Percentiles rank a stretch among this genome's conserved stretches.
These are phyloP conservation scores for Lophiostoma macrostomum DNA, from an alignment of 495 filamentous ascomycete species.

Conservation along the genomic window DNA sequence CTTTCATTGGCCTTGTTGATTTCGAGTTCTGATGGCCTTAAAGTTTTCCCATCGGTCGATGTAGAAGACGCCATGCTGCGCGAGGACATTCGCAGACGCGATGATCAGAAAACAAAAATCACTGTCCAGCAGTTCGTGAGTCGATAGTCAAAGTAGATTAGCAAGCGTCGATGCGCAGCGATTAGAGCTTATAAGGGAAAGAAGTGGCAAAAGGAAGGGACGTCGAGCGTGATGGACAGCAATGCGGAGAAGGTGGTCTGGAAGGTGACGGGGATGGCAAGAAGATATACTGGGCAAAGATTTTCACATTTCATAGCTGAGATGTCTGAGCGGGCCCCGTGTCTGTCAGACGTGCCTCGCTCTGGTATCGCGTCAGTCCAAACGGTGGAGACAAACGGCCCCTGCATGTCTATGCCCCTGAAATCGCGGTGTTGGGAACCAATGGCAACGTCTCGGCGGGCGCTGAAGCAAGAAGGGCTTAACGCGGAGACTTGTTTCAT, in stretches of 20 bases:
- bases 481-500: slow-evolving; percentile 24
- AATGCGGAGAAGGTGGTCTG: background rate
- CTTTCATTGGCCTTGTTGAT: no score
- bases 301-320: slow-evolving; percentile 17
- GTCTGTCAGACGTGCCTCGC: slow-evolving; percentile 15
- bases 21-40: slow-evolving; percentile 21
- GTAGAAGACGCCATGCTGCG: slow-evolving; percentile 14
- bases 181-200: background rate
- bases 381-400: slow-evolving; percentile 18
- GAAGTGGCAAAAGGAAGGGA: slow-evolving; percentile 15
- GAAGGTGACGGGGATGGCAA: slow-evolving; percentile 10
- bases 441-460: slow-evolving; percentile 17
- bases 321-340: slow-evolving; percentile 7
- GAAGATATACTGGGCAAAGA: slow-evolving; percentile 24
- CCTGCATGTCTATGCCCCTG: slow-evolving; percentile 24
- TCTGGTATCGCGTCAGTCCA: slow-evolving; percentile 4
- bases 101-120: slow-evolving; percentile 3
- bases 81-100: background rate
- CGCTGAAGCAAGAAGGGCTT: slow-evolving; percentile 17
- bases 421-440: slow-evolving; percentile 7
- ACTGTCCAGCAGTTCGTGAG: slow-evolving; percentile 31
- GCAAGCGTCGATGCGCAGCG: background rate
- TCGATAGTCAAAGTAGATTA: slow-evolving; percentile 8
- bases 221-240: slow-evolving; percentile 2
- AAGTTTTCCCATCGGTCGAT: slow-evolving; percentile 16